Evolutionary conservation across 805 yeast species (phyloP).

Genomic region (Kazachstania martiniae): DNA sequence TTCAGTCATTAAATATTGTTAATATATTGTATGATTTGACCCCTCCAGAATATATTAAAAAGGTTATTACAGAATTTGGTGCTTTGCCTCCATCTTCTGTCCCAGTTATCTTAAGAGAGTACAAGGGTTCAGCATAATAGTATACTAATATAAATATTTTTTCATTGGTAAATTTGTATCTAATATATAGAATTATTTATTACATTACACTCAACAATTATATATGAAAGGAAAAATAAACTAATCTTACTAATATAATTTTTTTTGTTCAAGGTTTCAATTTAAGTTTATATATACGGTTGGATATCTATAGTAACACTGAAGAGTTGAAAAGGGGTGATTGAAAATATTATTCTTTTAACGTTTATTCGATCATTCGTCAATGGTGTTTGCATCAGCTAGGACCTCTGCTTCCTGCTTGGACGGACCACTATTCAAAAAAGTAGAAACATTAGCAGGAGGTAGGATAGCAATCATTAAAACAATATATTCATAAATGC

Average conservation of each 20-base stretch:
- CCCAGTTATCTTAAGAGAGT: conserved; percentile 91
- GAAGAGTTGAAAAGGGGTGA: no score
- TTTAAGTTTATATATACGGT: no score
- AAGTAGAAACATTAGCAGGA: conserved; percentile 47
- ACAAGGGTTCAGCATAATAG: conserved; percentile 39
- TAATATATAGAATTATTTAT: no score
- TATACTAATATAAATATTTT: no score
- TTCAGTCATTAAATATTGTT: conserved; percentile 57
- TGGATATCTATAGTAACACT: no score
- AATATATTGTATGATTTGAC: conserved; percentile 89
- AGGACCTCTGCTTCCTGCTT: conserved; percentile 9
- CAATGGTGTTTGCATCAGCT: conserved; percentile 25
- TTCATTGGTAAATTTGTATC: no score
- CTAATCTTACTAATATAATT: no score
- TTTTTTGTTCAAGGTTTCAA: no score
- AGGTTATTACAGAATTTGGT: conserved; percentile 92
- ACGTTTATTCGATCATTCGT: conserved; percentile 12
- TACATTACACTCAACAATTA: no score
- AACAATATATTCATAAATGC: conserved; percentile 71
- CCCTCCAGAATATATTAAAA: conserved; percentile 86
- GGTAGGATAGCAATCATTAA: conserved; percentile 87
- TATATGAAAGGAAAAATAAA: no score
- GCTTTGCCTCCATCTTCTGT: conserved; percentile 97
- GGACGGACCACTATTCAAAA: conserved; percentile 8
- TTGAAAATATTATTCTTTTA: no score